Base-by-base conservation (phyloP, 768 basidiomycete genomes). In the Baorangia bicolor region DNA sequence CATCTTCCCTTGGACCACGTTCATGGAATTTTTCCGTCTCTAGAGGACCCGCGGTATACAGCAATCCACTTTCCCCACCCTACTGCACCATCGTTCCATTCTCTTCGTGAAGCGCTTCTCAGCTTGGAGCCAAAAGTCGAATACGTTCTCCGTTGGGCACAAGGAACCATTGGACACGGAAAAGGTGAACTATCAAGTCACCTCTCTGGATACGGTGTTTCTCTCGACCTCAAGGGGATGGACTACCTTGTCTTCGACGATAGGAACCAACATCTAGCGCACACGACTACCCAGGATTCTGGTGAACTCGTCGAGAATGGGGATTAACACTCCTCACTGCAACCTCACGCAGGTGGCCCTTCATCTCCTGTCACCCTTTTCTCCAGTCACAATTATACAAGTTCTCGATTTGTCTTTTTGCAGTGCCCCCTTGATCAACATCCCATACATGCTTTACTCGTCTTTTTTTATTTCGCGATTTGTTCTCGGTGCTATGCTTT, bases 171-270 rank as follows among this genome's bases (percentile, higher is more conserved):
- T 21, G 43, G 59, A n/a, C 83, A 85, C 53, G 74, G 81, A 4
- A 58, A 65, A 0, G 64, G 62, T 20, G 47, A 62, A 0, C 64
- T 63, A 1, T 61, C 69, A 5, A 81, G 73, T 55, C 78, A 81
- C 64, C 75, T 99, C 9, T 85, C 89, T 4, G 96, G 96, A 5
- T 99, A 93, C 63, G 97, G 97, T 4, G 95, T 95, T 8, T 80
- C 89, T 21, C 75, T 99, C 50, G 93, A 96, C 62, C 73, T 99
- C 63, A 99, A 99, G 78, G 97, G 95, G 75, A 97, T 85, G 80
- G 97, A 99, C 64, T 99, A 98, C 68, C 81, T 98, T 13, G 94
- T 89, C 5, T 75, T 98, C 9, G 97, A 99, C 67, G 97, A 99
- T 69, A 77, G 97, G 42, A 65, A 71, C 68, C 59, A 64, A 59